Percentiles rank a stretch among this genome's conserved stretches.
Evolutionary conservation across 2,329 filamentous ascomycete species (phyloP).

Genomic region (Celoporthe dispersa): DNA sequence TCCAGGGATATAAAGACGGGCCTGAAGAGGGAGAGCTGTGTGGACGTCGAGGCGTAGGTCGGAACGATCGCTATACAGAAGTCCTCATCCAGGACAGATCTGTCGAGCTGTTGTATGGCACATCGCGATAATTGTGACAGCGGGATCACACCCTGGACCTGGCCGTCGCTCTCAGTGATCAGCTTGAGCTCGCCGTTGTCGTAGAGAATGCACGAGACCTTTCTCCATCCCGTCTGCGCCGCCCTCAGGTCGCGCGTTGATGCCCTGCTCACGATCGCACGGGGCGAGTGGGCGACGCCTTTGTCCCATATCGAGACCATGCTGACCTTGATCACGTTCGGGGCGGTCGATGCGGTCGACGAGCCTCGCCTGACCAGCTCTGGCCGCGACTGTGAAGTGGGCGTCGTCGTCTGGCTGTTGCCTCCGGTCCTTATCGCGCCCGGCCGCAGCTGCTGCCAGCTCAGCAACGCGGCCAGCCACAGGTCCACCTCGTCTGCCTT

Average conservation of each 20-base stretch:
- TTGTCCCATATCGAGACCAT: constrained; percentile 93
- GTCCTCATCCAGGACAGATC: constrained; percentile 88
- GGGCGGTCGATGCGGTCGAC: constrained; percentile 39
- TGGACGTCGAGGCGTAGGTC: constrained; percentile 79
- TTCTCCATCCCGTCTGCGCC: constrained; percentile 72
- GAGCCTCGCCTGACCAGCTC: constrained; percentile 50
- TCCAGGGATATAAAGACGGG: constrained; percentile 90
- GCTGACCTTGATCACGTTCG: constrained; percentile 86
- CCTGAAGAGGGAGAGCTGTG: constrained; percentile 75
- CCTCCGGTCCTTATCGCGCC: constrained; percentile 52
- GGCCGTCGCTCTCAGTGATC: constrained; percentile 82
- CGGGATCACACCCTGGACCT: constrained; percentile 80
- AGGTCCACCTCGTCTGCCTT: constrained; percentile 71
- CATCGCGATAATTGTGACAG: constrained; percentile 87
- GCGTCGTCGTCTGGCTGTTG: constrained; percentile 27
- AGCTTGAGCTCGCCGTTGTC: constrained; percentile 95
- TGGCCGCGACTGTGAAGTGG: constrained; percentile 36
- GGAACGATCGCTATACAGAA: constrained; percentile 96
- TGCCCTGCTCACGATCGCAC: constrained; percentile 59
- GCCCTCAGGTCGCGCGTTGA: constrained; percentile 62
- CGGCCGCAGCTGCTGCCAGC: constrained; percentile 77
- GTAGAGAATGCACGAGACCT: constrained; percentile 89
- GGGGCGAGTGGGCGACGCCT: constrained; percentile 59
- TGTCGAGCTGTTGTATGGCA: constrained; percentile 87
- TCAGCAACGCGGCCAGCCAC: constrained; percentile 80